phyloP scores from a whole-genome alignment of 2,329 filamentous ascomycete genomes.

The Ampelomyces quisqualis region DNA sequence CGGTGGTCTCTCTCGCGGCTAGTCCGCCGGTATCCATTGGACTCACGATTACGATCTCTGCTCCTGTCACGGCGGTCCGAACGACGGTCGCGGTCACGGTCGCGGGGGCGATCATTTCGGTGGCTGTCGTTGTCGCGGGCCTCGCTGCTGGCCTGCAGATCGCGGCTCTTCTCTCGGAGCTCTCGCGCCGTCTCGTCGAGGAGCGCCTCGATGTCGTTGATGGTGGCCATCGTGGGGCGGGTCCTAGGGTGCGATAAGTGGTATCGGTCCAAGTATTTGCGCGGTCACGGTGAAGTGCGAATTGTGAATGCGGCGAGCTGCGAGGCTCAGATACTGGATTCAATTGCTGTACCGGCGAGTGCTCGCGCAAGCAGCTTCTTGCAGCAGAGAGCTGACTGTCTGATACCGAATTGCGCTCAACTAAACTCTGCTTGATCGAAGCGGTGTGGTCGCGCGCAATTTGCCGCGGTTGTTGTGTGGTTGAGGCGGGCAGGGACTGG shows the following conservation, averaged over 20 bases:
- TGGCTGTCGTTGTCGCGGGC: slow-evolving; percentile 34
- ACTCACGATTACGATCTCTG: slow-evolving; percentile 33
- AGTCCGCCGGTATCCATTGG: slow-evolving; percentile 32
- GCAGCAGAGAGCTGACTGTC: slow-evolving; percentile 16
- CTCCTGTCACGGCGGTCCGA: slow-evolving; percentile 33
- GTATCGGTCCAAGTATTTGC: slow-evolving; percentile 17
- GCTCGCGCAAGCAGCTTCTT: slow-evolving; percentile 11
- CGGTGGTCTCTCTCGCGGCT: slow-evolving; percentile 37
- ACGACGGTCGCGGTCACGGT: slow-evolving; percentile 32
- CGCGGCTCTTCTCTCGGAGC: slow-evolving; percentile 19
- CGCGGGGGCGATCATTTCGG: slow-evolving; percentile 36
- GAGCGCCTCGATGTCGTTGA: slow-evolving; percentile 83
- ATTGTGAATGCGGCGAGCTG: slow-evolving; percentile 21
- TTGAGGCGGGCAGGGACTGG: slow-evolving; percentile 5
- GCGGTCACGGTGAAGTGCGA: slow-evolving; percentile 27
- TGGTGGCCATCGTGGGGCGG: slow-evolving; percentile 30
- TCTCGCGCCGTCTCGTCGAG: slow-evolving; percentile 61
- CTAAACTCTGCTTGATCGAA: slow-evolving; percentile 16
- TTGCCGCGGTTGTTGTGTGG: slow-evolving; percentile 11
- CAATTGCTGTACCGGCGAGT: slow-evolving; percentile 22
- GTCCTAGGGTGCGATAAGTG: slow-evolving; percentile 32
- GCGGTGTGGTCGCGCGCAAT: slow-evolving; percentile 14
- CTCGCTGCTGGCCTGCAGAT: slow-evolving; percentile 20
- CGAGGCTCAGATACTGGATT: slow-evolving; percentile 21
- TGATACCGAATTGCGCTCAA: slow-evolving; percentile 12